phyloP scores from a whole-genome alignment of 2,329 filamentous ascomycete genomes.

The Diaporthe sp. region DNA sequence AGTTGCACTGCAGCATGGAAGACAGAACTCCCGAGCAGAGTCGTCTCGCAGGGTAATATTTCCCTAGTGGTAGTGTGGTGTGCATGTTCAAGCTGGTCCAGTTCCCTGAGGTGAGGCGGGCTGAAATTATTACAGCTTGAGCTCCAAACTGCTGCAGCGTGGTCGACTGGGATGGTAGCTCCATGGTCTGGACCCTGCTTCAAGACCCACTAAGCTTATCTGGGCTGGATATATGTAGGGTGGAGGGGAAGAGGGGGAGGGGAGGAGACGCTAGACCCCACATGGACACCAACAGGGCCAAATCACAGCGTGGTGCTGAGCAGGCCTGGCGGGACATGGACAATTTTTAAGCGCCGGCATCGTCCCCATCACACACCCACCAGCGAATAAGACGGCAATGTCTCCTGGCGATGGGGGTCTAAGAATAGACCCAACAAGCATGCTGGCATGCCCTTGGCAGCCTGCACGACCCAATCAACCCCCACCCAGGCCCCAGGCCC shows the following conservation, averaged over 20 bases:
- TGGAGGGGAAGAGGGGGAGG: neutral
- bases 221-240: neutral
- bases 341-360: constrained; percentile 30
- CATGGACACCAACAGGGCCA: constrained; percentile 30
- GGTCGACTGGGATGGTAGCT: constrained; percentile 11
- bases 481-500: neutral
- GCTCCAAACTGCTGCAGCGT: neutral
- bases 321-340: constrained; percentile 15
- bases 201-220: constrained; percentile 28
- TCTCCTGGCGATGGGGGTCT: constrained; percentile 29
- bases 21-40: constrained; percentile 27
- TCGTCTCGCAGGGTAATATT: constrained; percentile 24
- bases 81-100: neutral
- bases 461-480: constrained; percentile 1
- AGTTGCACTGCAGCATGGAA: constrained; percentile 27
- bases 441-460: constrained; percentile 18
- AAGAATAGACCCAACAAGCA: constrained; percentile 35
- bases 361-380: constrained; percentile 19
- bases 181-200: constrained; percentile 17
- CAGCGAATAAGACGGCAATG: constrained; percentile 17
- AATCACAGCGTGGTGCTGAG: constrained; percentile 23
- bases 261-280: constrained; percentile 1
- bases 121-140: neutral
- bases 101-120: constrained; percentile 14
- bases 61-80: neutral